A percentile compares a stretch with the other conserved stretches of the same genome.
Conservation (phyloP, 192 early-diverging fungal species). For the Coemansia sp. region DNA sequence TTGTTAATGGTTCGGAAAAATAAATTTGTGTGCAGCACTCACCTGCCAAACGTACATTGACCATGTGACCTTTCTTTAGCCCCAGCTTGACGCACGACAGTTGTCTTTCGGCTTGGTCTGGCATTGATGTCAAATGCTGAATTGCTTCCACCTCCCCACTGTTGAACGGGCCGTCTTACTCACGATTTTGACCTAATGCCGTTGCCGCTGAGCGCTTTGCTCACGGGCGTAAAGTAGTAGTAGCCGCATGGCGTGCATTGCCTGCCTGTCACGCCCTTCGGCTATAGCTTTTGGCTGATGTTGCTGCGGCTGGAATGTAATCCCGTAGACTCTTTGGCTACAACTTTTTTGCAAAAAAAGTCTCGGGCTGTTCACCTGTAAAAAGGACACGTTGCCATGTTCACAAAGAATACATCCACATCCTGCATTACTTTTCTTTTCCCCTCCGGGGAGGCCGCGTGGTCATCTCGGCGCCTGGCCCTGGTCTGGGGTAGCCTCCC, state of each 20-base stretch:
- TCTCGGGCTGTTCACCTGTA: background rate
- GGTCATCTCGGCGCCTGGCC: background rate
- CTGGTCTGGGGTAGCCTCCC: conserved; percentile 5
- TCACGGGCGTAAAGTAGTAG: background rate
- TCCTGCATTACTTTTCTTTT: background rate
- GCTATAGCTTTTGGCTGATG: background rate
- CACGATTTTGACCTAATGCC: background rate
- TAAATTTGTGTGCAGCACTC: conserved; percentile 9
- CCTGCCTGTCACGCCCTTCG: background rate
- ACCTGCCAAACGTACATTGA: background rate
- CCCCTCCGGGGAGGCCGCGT: background rate
- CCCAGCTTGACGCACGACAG: background rate
- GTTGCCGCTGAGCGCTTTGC: background rate
- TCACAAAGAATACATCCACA: background rate
- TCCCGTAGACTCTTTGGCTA: background rate
- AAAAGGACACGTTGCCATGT: background rate
- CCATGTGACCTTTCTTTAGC: background rate
- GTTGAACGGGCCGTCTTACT: background rate
- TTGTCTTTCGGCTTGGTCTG: background rate
- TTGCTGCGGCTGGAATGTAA: background rate
- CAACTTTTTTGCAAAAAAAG: background rate
- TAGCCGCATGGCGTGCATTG: background rate
- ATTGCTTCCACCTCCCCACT: background rate
- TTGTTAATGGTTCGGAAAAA: background rate
- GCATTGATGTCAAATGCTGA: background rate